Percentiles rank a stretch among this genome's conserved stretches.
Evolutionary conservation across 2,329 filamentous ascomycete species (phyloP).

Genomic region (Fusarium zealandicum): DNA sequence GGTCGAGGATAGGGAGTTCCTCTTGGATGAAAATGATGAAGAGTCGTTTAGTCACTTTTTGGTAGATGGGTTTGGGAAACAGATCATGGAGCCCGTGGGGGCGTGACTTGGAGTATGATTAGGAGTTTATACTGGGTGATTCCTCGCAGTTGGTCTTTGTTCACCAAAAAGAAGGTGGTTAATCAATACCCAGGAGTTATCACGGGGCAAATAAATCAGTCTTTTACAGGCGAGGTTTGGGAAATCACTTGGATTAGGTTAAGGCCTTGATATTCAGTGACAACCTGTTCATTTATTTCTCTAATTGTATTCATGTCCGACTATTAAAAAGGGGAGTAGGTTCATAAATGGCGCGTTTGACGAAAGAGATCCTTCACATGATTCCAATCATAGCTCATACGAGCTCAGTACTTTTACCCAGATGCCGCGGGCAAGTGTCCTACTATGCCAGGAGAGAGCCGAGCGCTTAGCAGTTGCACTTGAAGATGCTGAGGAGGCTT

Average conservation of each 20-base stretch:
- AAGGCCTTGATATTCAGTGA: too few relatives aligned
- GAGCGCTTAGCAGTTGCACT: constrained; percentile 46
- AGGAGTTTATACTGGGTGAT: neutral
- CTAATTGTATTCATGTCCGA: constrained; percentile 10
- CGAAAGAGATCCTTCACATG: constrained; percentile 15
- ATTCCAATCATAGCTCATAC: constrained; percentile 16
- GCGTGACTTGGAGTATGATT: constrained; percentile 23
- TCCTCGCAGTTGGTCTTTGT: neutral
- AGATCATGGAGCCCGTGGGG: constrained; percentile 45
- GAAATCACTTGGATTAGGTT: neutral
- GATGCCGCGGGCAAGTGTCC: constrained; percentile 9
- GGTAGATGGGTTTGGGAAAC: constrained; percentile 49
- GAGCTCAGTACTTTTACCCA: constrained; percentile 10
- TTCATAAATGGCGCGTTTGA: neutral
- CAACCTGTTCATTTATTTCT: neutral
- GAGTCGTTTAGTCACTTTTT: constrained; percentile 55
- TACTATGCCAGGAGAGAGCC: neutral
- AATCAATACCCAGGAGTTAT: constrained; percentile 17
- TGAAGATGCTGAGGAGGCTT: constrained; percentile 42
- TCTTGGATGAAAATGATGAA: constrained; percentile 51
- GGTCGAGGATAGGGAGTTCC: constrained; percentile 46
- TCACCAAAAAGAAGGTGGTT: neutral
- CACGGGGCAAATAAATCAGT: neutral
- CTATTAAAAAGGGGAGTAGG: constrained; percentile 15
- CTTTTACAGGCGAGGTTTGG: neutral